Conservation (phyloP, 1,284 basidiomycete species). For the Neolentinus lepideus region DNA sequence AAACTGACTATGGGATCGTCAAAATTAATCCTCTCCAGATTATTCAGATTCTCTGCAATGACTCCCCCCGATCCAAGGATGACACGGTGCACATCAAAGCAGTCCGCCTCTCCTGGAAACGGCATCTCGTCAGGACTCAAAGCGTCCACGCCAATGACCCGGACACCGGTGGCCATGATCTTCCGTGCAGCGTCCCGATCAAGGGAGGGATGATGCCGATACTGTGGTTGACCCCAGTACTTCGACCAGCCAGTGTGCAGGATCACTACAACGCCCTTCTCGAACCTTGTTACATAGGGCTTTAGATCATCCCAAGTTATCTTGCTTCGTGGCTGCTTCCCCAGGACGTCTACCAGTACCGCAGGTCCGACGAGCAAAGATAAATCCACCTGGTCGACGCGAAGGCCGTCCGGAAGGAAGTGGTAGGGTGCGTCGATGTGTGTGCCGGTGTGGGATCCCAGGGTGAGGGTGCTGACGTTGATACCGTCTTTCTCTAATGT, state of each 20-base stretch:
- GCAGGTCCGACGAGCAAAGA: slow-evolving; percentile 15
- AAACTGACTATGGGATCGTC: slow-evolving; percentile 9
- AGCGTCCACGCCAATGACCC: slow-evolving; percentile 16
- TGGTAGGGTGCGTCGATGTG: slow-evolving; percentile 20
- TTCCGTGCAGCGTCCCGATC: slow-evolving; percentile 11
- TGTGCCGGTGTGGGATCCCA: slow-evolving; percentile 21
- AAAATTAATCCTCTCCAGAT: slow-evolving; percentile 6
- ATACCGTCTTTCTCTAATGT: slow-evolving; percentile 12
- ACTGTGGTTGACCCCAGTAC: slow-evolving; percentile 13
- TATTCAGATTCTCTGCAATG: slow-evolving; percentile 13
- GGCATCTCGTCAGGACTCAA: slow-evolving; percentile 21
- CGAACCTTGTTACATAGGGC: slow-evolving; percentile 7
- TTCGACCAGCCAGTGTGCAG: slow-evolving; percentile 18
- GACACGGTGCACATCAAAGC: slow-evolving; percentile 9
- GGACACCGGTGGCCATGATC: slow-evolving; percentile 13
- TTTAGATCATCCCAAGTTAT: slow-evolving; percentile 16
- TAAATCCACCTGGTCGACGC: slow-evolving; percentile 14
- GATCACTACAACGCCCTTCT: slow-evolving; percentile 10
- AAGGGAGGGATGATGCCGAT: slow-evolving; percentile 14
- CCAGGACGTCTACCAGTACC: slow-evolving; percentile 14
- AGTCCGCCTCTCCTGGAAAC: background rate
- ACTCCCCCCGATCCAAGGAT: slow-evolving; percentile 11
- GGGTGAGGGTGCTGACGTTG: slow-evolving; percentile 12
- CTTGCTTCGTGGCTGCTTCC: slow-evolving; percentile 7
- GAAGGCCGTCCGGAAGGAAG: slow-evolving; percentile 14